Percentiles rank a stretch among this genome's conserved stretches.
Evolutionary conservation across 345 rosid species (phyloP).

Genomic region (Hirschfeldia incana): DNA sequence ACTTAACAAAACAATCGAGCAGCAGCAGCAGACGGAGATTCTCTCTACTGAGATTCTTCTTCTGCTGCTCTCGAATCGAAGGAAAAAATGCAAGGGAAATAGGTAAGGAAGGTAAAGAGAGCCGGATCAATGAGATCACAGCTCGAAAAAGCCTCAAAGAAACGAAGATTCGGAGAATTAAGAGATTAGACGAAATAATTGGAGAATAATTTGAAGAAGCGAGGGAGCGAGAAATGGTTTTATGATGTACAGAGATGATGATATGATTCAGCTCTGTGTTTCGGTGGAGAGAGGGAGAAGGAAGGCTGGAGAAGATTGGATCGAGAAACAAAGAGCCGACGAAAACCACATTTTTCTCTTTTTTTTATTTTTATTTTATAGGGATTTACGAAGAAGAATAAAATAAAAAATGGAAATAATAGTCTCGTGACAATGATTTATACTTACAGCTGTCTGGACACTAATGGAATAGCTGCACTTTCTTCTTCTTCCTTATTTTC

Average conservation of each 20-base stretch:
- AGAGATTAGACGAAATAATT: neutral
- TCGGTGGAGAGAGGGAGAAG: neutral
- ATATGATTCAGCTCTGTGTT: conserved; percentile 21
- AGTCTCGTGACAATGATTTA: conserved; percentile 26
- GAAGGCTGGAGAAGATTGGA: conserved; percentile 26
- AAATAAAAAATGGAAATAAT: neutral
- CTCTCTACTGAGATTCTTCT: neutral
- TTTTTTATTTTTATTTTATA: neutral
- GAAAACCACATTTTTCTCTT: conserved; percentile 25
- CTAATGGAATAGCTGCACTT: conserved; percentile 32
- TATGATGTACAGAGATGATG: neutral
- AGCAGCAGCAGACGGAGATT: neutral
- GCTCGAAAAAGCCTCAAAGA: neutral
- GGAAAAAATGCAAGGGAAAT: neutral
- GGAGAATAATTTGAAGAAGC: neutral
- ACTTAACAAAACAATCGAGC: neutral
- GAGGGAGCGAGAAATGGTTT: conserved; percentile 9
- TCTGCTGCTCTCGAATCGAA: neutral
- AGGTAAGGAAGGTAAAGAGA: neutral
- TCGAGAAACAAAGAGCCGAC: conserved; percentile 33
- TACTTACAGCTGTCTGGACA: conserved; percentile 30
- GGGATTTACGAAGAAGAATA: neutral
- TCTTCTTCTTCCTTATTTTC: neutral
- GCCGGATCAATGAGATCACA: conserved; percentile 10
- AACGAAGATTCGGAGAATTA: conserved; percentile 17